Evolutionary conservation across 2,329 filamentous ascomycete species (phyloP), one percentile per base, ranked within the genome.

Genomic region (Coniochaeta sp.): DNA sequence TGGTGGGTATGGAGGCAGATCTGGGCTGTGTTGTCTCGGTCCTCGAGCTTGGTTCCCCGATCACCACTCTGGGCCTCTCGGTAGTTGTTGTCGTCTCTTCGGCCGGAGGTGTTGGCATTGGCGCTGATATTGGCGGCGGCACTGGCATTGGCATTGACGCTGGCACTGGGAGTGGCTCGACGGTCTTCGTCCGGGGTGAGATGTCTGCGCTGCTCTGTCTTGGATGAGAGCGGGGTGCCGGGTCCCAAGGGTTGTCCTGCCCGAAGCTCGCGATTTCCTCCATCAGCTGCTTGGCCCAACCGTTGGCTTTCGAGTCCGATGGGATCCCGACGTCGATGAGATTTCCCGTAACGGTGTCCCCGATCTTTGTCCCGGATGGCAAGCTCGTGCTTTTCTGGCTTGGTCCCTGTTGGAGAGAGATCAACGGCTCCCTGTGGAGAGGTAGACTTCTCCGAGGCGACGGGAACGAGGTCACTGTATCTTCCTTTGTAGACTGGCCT

Each of bases 1-100:
- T 83, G 78, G 59, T 83, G 80, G 56, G 75, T 79, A 62, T 83
- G 79, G 53, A 81, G 57, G 58, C 79, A 81, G 56, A 77, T 60
- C 55, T 59, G 57, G 14, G 9, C 40, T n/a, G n/a, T n/a, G n/a
- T n/a, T n/a, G n/a, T n/a, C n/a, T n/a, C n/a, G n/a, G n/a, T n/a
- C n/a, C n/a, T n/a, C n/a, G n/a, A n/a, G n/a, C n/a, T n/a, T n/a
- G n/a, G n/a, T n/a, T n/a, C n/a, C n/a, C n/a, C n/a, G n/a, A n/a
- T n/a, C n/a, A n/a, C n/a, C n/a, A n/a, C n/a, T n/a, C n/a, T n/a
- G n/a, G n/a, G n/a, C n/a, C n/a, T n/a, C n/a, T n/a, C n/a, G n/a
- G n/a, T n/a, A n/a, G n/a, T n/a, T n/a, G n/a, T n/a, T n/a, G n/a
- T n/a, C n/a, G n/a, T n/a, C n/a, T n/a, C n/a, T n/a, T n/a, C n/a